Percentiles rank a stretch among this genome's conserved stretches.
Evolutionary conservation across 345 rosid genomes (phyloP).

Genomic region (Eucalyptus polyanthemos): DNA sequence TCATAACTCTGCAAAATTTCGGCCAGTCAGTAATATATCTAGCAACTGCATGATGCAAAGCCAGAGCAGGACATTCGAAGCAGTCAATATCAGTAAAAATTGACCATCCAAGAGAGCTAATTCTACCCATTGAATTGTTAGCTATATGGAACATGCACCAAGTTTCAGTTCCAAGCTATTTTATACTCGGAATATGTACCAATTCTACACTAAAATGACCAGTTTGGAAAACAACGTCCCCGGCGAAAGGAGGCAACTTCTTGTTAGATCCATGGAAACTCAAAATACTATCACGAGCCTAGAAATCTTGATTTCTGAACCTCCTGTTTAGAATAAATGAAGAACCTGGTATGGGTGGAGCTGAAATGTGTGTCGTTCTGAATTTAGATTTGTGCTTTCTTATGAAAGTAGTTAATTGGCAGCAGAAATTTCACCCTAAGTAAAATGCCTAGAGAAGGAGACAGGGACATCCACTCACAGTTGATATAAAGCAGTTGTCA

Average conservation of each 20-base stretch:
- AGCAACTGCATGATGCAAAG: neutral
- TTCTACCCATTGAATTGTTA: neutral
- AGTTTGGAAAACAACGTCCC: neutral
- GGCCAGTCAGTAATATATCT: neutral
- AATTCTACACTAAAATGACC: neutral
- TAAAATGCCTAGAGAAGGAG: neutral
- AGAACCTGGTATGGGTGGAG: neutral
- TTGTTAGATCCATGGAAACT: neutral
- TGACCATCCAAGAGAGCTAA: neutral
- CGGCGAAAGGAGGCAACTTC: neutral
- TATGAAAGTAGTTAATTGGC: neutral
- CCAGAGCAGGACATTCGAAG: neutral
- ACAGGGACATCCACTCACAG: constrained; percentile 22
- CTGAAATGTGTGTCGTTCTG: neutral
- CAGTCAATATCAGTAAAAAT: neutral
- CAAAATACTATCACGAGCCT: neutral
- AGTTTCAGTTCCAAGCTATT: neutral
- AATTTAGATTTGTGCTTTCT: neutral
- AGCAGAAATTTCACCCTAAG: neutral
- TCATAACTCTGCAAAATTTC: constrained; percentile 52
- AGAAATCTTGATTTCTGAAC: neutral
- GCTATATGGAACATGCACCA: neutral
- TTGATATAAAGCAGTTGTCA: constrained; percentile 81
- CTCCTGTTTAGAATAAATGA: neutral
- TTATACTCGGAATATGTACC: neutral